Evolutionary conservation across 257 asterid genomes (phyloP).

Genomic region (Nicotiana undulata): DNA sequence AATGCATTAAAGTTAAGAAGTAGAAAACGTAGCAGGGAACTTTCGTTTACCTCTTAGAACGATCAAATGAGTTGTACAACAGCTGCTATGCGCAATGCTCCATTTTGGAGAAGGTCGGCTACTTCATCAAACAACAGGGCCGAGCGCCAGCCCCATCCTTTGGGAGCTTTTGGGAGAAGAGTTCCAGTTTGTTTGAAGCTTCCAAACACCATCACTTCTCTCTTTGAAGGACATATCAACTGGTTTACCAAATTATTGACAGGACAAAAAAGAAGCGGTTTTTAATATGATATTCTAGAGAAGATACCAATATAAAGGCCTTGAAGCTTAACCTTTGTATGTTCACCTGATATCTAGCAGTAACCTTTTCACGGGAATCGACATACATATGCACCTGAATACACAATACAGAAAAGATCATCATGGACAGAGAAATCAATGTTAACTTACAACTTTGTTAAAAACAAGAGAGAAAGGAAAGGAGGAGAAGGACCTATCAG

Average conservation of each 20-base stretch:
- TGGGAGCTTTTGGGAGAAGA: slow-evolving; percentile 94
- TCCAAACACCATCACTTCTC: slow-evolving; percentile 98
- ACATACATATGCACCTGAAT: slow-evolving; percentile 77
- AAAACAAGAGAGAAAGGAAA: neutral
- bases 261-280: neutral
- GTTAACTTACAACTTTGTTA: neutral
- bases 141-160: slow-evolving; percentile 99
- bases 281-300: neutral
- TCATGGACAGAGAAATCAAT: neutral
- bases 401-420: slow-evolving; percentile 11
- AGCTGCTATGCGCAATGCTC: slow-evolving; percentile 78
- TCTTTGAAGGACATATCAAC: slow-evolving; percentile 94
- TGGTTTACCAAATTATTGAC: slow-evolving; percentile 15
- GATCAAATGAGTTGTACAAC: slow-evolving; percentile 79
- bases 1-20: neutral
- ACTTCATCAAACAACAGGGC: slow-evolving; percentile 83
- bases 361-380: slow-evolving; percentile 87
- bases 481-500: neutral
- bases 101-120: slow-evolving; percentile 77
- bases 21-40: neutral
- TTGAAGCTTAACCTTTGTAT: neutral
- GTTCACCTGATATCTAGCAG: slow-evolving; percentile 92
- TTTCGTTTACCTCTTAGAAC: slow-evolving; percentile 16
- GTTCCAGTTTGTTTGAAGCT: slow-evolving; percentile 90
- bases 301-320: neutral